Base-by-base conservation (phyloP, 1,139 yeast genomes). In the Pneumocystis oryctolagi region DNA sequence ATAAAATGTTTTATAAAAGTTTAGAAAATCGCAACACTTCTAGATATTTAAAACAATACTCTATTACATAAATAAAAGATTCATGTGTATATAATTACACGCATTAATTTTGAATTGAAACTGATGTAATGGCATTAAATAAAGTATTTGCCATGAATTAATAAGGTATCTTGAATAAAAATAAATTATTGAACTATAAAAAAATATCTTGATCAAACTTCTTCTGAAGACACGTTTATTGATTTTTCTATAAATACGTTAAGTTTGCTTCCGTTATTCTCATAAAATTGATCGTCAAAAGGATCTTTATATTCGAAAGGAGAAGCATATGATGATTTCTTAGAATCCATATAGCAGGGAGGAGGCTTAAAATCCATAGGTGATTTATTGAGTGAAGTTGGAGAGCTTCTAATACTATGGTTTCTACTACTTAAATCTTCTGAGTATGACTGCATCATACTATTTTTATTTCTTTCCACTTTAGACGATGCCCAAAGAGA, bases 401-500 rank as follows among this genome's bases (percentile, higher is more conserved):
- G 30, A 1, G 55, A 25, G n/a, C 55, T 47, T 47, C 25, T 28
- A 47, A 47, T 25, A 12, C 55, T 47, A 47, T 47, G 25, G 16
- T 47, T 31, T 20, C 30, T 28, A 25, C 5, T 47, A 14, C 30
- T 47, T 28, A 47, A 25, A 47, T 25, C n/a, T 9, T 47, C 30
- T 9, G 12, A 25, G 20, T 47, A 47, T 47, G 55, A 9, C 4
- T 25, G 55, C 12, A 18, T 9, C 16, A 25, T 28, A 4, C 12
- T 57, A 6, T 57, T 39, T 35, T 57, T 57, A 57, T 28, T 57
- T 35, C 42, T 62, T 32, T 61, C 35, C 2, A 64, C 42, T n/a
- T 53, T 59, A 18, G 67, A 63, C 2, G 70, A 62, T 6, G 96
- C 95, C 97, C 97, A 89, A 79, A 89, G 80, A 0, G 96, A 83